A percentile compares a stretch with the other conserved stretches of the same genome.
phyloP scores from a whole-genome alignment of 108 stramenopile species.

The Skeletonema marinoi region DNA sequence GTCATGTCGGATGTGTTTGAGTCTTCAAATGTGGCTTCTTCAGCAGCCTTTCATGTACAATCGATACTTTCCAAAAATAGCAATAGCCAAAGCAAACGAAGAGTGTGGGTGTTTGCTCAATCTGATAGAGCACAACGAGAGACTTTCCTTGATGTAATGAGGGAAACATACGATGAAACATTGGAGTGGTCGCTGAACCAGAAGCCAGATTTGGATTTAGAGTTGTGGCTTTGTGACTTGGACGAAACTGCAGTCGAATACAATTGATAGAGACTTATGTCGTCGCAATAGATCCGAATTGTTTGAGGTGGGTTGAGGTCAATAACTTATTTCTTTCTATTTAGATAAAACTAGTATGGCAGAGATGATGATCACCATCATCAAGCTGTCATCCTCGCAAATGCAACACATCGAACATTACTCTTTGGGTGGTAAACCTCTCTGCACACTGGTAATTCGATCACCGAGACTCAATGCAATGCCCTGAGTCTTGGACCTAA shows the following conservation, averaged over 20 bases:
- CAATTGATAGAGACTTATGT: constrained; percentile 1
- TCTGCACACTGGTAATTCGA: constrained; percentile 96
- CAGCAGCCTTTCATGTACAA: constrained; percentile 58
- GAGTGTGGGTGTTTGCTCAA: constrained; percentile 83
- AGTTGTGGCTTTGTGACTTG: constrained; percentile 64
- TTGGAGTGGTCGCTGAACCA: constrained; percentile 40
- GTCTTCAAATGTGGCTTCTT: constrained; percentile 57
- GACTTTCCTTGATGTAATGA: constrained; percentile 44
- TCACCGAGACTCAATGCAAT: constrained; percentile 99
- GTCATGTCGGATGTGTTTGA: constrained; percentile 84
- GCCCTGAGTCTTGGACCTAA: constrained; percentile 99
- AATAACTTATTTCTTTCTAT: not conserved
- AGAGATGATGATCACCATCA: constrained; percentile 1
- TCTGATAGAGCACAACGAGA: constrained; percentile 79
- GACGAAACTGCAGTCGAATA: constrained; percentile 65
- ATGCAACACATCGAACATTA: constrained; percentile 15
- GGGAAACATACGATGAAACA: constrained; percentile 4
- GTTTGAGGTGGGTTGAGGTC: not conserved
- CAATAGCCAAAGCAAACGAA: not conserved
- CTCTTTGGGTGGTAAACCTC: constrained; percentile 48
- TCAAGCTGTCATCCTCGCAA: not conserved
- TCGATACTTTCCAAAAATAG: constrained; percentile 17
- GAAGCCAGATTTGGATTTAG: constrained; percentile 1
- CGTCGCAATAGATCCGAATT: not conserved
- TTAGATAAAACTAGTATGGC: not conserved